Evolutionary conservation across 2,329 filamentous ascomycete species (phyloP), one percentile per base, ranked within the genome.

Genomic region (Paraconiothyrium brasiliense): DNA sequence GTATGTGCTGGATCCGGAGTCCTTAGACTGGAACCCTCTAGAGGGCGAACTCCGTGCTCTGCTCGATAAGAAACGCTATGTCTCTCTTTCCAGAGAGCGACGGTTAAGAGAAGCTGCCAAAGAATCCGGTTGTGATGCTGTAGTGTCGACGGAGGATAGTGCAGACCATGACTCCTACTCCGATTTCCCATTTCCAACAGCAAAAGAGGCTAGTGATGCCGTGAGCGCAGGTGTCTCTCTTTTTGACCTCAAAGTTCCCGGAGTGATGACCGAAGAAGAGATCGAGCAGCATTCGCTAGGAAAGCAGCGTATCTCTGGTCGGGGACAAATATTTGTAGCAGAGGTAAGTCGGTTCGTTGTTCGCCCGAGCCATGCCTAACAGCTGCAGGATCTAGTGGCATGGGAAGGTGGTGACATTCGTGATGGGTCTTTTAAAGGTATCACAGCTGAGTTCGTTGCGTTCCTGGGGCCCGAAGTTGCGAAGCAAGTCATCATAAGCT

Each of bases 1-100:
- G 72, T 87, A 89, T 70, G 84, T 95, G 11, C 83, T 94, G 11
- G 90, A 94, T 66, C 90, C 90, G 0, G 86, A 89, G 63, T 85
- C 84, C 0, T 82, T 89, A 64, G 74, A 79, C 9, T 93, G 90
- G 90, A 82, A 89, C 64, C 80, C 81, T 0, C 74, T 92, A 4
- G 84, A 89, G 66, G 78, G 83, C 39, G 78, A 82, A 3, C 72
- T 87, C 1, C 73, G 89, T 50, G 76, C 65, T n/a, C 73, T 82
- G 22, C 80, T 87, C 62, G 86, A 90, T 64, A 77, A 80, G 58
- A 84, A 86, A 56, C 79, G 85, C 1, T 93, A 89, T 67, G 79
- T 81, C 13, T 83, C 82, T 30, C 68, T 81, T 70, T 75, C 75
- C 37, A 64, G 70, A 61, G 78, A 80, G 69, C 74, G 68, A 22